phyloP scores from a whole-genome alignment of 2,329 filamentous ascomycete species.

The Epicoccum nigrum region DNA sequence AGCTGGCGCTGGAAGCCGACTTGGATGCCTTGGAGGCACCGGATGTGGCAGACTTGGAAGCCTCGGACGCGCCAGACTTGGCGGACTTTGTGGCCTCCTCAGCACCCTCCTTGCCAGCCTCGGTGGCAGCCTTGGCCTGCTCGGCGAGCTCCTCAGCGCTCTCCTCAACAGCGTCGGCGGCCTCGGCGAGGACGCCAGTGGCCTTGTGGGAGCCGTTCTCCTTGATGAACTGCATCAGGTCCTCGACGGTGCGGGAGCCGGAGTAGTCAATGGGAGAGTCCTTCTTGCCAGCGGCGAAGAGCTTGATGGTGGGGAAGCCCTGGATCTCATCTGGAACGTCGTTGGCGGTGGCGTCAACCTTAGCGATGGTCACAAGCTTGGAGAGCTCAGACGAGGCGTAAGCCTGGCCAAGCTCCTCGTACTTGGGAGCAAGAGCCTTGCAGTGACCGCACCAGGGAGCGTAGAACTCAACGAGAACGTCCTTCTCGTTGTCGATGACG shows the following conservation, averaged over 20 bases:
- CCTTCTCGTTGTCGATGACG: slow-evolving; percentile 92
- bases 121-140: slow-evolving; percentile 49
- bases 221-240: slow-evolving; percentile 88
- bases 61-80: slow-evolving; percentile 55
- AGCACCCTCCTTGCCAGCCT: slow-evolving; percentile 47
- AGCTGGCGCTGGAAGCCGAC: slow-evolving; percentile 39
- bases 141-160: slow-evolving; percentile 49
- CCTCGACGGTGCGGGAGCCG: slow-evolving; percentile 86
- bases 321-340: slow-evolving; percentile 96
- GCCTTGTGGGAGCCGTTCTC: slow-evolving; percentile 93
- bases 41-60: slow-evolving; percentile 57
- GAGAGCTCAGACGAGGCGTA: slow-evolving; percentile 59
- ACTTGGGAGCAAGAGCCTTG: slow-evolving; percentile 72
- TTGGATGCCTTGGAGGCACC: slow-evolving; percentile 46
- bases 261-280: slow-evolving; percentile 82
- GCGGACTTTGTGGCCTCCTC: slow-evolving; percentile 33
- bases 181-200: slow-evolving; percentile 66
- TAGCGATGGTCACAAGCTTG: slow-evolving; percentile 72
- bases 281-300: slow-evolving; percentile 92
- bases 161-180: slow-evolving; percentile 57
- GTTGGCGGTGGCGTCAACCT: slow-evolving; percentile 95
- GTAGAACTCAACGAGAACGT: slow-evolving; percentile 98
- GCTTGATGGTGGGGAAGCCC: slow-evolving; percentile 99
- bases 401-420: slow-evolving; percentile 66
- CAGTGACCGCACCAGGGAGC: slow-evolving; percentile 81